phyloP scores from a whole-genome alignment of 2,329 filamentous ascomycete species.

The Aquanectria penicillioides region DNA sequence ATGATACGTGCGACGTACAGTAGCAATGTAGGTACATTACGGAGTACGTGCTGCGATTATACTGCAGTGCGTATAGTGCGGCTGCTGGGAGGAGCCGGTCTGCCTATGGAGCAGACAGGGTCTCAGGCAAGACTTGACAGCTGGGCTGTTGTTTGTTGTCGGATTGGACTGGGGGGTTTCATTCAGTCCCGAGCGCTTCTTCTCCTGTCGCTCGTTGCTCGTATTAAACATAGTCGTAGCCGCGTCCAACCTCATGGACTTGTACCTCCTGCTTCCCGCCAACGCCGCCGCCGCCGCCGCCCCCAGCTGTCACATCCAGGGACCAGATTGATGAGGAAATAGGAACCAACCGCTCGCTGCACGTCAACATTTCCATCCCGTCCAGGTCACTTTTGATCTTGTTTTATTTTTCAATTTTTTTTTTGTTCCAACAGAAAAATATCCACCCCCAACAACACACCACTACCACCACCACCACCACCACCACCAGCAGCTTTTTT shows the following conservation, averaged over 20 bases:
- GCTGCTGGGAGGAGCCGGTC: no score
- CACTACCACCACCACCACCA: background rate
- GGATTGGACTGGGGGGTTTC: no score
- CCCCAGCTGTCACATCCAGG: constrained; percentile 10
- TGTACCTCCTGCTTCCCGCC: no score
- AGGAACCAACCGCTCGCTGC: background rate
- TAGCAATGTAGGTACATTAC: background rate
- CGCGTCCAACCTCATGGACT: no score
- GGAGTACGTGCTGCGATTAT: no score
- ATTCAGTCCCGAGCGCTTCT: no score
- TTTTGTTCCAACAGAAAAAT: constrained; percentile 1
- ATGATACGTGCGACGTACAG: background rate
- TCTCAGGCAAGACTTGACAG: background rate
- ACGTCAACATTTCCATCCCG: constrained; percentile 18
- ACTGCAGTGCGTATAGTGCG: no score
- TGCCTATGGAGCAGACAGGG: background rate
- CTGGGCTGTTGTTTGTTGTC: background rate
- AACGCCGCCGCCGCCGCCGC: no score
- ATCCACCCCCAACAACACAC: background rate
- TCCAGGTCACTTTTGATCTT: background rate
- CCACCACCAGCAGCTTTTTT: background rate
- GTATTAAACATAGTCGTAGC: no score
- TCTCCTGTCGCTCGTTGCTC: no score
- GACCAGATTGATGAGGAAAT: constrained; percentile 4
- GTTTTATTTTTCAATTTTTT: background rate